Percentiles rank a stretch among this genome's conserved stretches.
Evolutionary conservation across 257 asterid genomes (phyloP).

Genomic region (Mentha longifolia): DNA sequence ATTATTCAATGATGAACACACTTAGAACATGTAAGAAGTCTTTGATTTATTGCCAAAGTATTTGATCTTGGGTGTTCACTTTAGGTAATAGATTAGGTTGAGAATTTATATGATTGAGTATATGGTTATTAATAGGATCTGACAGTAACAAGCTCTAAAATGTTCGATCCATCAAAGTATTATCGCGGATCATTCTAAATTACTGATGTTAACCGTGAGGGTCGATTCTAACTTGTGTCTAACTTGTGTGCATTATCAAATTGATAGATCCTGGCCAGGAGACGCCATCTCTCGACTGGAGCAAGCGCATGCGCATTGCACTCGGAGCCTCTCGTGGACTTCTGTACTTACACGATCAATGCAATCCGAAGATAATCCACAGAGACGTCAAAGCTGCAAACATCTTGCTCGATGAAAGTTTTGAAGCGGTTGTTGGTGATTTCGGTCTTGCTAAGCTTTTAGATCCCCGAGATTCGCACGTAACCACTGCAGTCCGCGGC

Average conservation of each 20-base stretch:
- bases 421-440: constrained; percentile 95
- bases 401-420: constrained; percentile 81
- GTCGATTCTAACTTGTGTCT: background rate
- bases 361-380: constrained; percentile 88
- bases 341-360: constrained; percentile 83
- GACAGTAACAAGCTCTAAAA: too few species aligned
- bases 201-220: background rate
- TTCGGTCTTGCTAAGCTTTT: constrained; percentile 94
- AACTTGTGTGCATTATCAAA: background rate
- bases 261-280: constrained; percentile 63
- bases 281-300: constrained; percentile 85
- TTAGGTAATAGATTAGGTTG: too few species aligned
- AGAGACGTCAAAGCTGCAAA: constrained; percentile 97
- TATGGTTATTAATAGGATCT: too few species aligned
- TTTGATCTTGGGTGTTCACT: too few species aligned
- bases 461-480: constrained; percentile 86
- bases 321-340: constrained; percentile 97
- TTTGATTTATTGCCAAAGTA: too few species aligned
- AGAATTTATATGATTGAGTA: too few species aligned
- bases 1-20: too few species aligned
- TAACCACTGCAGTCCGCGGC: constrained; percentile 96
- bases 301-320: constrained; percentile 72
- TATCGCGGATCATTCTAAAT: too few species aligned
- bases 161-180: too few species aligned
- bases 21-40: too few species aligned